Conservation (phyloP, 768 basidiomycete genomes). For the Leccinum aurantiacum region DNA sequence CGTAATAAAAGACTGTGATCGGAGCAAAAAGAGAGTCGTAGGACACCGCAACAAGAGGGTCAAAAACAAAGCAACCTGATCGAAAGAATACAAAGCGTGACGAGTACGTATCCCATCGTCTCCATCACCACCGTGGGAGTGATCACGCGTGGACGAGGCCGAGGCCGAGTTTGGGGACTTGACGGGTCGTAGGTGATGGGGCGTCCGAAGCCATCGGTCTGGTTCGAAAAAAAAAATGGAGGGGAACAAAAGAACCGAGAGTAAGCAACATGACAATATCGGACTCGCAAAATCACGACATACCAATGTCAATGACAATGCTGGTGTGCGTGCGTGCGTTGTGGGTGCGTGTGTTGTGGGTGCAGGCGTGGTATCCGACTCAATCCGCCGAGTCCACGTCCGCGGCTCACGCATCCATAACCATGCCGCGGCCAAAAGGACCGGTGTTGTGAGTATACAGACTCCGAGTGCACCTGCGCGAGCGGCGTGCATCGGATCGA, state of each 20-base stretch:
- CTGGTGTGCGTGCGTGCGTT: too few relatives aligned
- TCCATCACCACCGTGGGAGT: conserved; percentile 14
- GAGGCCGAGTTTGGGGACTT: neutral
- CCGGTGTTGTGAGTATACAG: too few relatives aligned
- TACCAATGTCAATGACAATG: conserved; percentile 2
- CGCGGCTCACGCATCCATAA: too few relatives aligned
- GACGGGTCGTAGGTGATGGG: neutral
- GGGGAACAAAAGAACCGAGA: neutral
- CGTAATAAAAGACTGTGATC: neutral
- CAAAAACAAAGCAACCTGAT: conserved; percentile 23
- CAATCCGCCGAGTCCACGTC: conserved; percentile 1
- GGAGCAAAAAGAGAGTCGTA: neutral
- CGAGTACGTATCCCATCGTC: conserved; percentile 10
- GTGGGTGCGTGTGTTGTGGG: neutral
- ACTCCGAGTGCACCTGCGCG: too few relatives aligned
- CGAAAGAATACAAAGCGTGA: conserved; percentile 17
- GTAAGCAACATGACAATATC: neutral
- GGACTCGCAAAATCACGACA: neutral
- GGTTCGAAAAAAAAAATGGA: neutral
- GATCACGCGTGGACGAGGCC: neutral
- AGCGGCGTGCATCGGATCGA: too few relatives aligned
- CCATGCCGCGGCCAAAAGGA: too few relatives aligned
- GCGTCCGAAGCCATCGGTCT: neutral
- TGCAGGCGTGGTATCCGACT: neutral
- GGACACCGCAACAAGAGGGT: neutral